Evolutionary conservation across 2,329 filamentous ascomycete genomes (phyloP), one percentile per base, ranked within the genome.

Genomic region (Fusarium robinianum): DNA sequence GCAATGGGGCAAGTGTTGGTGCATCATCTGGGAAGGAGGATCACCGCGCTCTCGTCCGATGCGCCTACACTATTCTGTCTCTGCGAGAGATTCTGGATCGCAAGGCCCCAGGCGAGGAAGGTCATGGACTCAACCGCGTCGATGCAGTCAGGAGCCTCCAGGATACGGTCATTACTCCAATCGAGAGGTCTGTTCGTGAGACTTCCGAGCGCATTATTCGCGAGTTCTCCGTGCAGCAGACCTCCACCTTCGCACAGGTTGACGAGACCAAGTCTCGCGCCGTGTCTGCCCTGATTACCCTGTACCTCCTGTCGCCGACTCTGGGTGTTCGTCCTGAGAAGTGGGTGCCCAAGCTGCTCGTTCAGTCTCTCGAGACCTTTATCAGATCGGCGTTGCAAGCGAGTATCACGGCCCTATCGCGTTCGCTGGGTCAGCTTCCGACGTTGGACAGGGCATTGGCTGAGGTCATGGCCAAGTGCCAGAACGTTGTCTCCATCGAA

Each of bases 401-500:
- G 31, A 91, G 88, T 25, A 76, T 92, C 6, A 83, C 88, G 9
- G 79, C 84, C 0, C 75, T 99, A 8, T 77, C 87, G 2, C 78
- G 90, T 15, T 85, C 88, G 0, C 76, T 99, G 11, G 84, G 85
- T 4, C 87, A 89, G 45, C 76, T 97, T 3, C 88, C 92, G 0
- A 86, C 80, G 0, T 77, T 97, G 19, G 91, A 97, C 33, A 81
- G 89, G 37, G 87, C 90, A 0, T 76, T 97, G 2, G 75, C 81
- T 11, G 94, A 97, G 60, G 83, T 96, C 15, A 87, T 88, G 6
- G 83, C 85, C 5, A 80, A 88, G 31, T 96, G 92, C 63, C 91
- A 96, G 65, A 95, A 95, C 62, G 82, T 97, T 25, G 83, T 95
- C n/a, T 89, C 90, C 0, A 73, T 97, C 3, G 90, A 96, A 70